These are phyloP conservation scores for Mrakia gelida DNA, from an alignment of 768 basidiomycete genomes.

Conservation along the genomic window DNA sequence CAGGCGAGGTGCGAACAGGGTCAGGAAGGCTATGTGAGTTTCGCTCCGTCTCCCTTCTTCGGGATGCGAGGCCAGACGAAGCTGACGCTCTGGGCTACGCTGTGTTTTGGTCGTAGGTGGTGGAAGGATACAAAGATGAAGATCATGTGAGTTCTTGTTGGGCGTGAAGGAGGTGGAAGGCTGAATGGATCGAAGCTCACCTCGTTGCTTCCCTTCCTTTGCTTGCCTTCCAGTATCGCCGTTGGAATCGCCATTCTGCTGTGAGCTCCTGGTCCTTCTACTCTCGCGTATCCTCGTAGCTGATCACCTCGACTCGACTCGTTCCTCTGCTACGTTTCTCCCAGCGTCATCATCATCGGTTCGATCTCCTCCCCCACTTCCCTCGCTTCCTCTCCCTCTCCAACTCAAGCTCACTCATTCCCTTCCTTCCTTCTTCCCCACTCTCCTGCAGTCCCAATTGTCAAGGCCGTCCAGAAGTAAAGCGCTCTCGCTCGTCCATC, in stretches of 20 bases:
- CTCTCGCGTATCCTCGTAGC: too few relatives aligned
- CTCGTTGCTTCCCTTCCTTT: neutral
- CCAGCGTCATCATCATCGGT: slow-evolving; percentile 56
- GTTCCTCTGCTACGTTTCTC: too few relatives aligned
- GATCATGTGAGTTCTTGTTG: slow-evolving; percentile 54
- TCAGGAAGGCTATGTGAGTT: slow-evolving; percentile 69
- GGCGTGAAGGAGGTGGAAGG: too few relatives aligned
- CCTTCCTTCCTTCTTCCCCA: neutral
- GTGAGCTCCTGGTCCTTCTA: neutral
- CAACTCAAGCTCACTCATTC: neutral
- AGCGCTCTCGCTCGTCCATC: too few relatives aligned
- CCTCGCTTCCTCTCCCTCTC: neutral
- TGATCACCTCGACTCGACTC: neutral
- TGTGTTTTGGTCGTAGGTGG: slow-evolving; percentile 41
- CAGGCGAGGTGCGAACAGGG: slow-evolving; percentile 92
- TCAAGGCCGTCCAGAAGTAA: slow-evolving; percentile 66
- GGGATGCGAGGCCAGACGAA: neutral
- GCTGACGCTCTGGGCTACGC: neutral
- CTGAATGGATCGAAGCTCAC: neutral
- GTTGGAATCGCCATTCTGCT: slow-evolving; percentile 86
- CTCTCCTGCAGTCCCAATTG: slow-evolving; percentile 61
- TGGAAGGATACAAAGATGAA: slow-evolving; percentile 82
- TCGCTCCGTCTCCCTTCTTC: neutral
- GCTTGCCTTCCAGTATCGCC: slow-evolving; percentile 53
- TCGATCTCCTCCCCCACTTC: neutral